Percentiles rank a stretch among this genome's conserved stretches.
Conservation (phyloP, 352 stramenopile species). For the Phytophthora pini region DNA sequence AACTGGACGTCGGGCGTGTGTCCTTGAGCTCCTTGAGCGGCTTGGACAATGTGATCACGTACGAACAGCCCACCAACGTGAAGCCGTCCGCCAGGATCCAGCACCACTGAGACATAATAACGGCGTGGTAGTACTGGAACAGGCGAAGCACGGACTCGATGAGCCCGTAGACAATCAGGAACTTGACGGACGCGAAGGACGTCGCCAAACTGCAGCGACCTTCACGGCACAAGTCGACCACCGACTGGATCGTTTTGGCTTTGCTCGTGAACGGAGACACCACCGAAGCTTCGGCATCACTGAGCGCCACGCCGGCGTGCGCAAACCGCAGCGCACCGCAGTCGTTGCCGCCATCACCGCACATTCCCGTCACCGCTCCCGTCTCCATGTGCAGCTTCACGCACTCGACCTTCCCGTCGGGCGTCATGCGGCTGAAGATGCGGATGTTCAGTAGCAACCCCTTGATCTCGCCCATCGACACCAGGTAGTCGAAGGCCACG, state of each 20-base stretch:
- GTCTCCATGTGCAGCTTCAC: conserved; percentile 73
- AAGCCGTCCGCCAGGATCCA: conserved; percentile 80
- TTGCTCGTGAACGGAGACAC: conserved; percentile 91
- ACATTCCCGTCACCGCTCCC: conserved; percentile 84
- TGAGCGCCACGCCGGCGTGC: conserved; percentile 91
- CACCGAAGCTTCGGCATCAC: conserved; percentile 87
- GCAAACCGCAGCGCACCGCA: conserved; percentile 91
- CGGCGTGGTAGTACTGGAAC: conserved; percentile 69
- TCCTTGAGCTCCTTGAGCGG: conserved; percentile 41
- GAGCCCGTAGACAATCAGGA: conserved; percentile 90
- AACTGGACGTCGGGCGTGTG: conserved; percentile 48
- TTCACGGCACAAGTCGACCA: conserved; percentile 87
- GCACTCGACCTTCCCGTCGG: conserved; percentile 73
- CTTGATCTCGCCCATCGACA: conserved; percentile 64
- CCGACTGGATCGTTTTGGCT: conserved; percentile 27
- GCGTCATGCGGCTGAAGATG: conserved; percentile 86
- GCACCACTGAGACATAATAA: conserved; percentile 76
- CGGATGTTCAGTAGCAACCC: conserved; percentile 68
- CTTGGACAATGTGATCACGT: conserved; percentile 72
- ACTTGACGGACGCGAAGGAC: conserved; percentile 88
- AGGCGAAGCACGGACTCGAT: conserved; percentile 71
- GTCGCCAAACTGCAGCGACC: conserved; percentile 87
- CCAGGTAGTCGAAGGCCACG: conserved; percentile 73
- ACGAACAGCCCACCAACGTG: conserved; percentile 70
- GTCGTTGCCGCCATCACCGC: conserved; percentile 90